Evolutionary conservation across 306 rosid genomes (phyloP).

Genomic region (Styphnolobium japonicum): DNA sequence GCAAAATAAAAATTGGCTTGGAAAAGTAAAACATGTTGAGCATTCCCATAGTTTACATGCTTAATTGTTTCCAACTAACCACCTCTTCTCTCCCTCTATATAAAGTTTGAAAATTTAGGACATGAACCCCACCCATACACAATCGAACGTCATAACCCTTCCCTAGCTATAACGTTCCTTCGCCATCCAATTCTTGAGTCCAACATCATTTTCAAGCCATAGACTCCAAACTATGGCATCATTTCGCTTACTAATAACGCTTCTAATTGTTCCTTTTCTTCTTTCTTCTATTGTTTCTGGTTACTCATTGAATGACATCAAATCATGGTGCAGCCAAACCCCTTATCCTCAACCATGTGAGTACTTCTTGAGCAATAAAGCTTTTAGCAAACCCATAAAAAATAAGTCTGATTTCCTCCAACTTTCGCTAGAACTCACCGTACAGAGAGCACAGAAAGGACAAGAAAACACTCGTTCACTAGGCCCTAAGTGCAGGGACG

Average conservation of each 20-base stretch:
- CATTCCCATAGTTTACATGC: constrained; percentile 14
- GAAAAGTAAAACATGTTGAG: constrained; percentile 35
- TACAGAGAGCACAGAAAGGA: constrained; percentile 47
- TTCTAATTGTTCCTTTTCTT: constrained; percentile 19
- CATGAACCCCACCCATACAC: constrained; percentile 3
- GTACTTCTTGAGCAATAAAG: constrained; percentile 42
- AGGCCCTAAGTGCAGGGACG: constrained; percentile 46
- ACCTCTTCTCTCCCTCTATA: constrained; percentile 24
- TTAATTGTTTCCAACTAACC: background rate
- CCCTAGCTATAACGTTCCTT: background rate
- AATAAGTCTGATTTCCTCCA: constrained; percentile 59
- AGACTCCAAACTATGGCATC: constrained; percentile 19
- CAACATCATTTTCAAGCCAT: background rate
- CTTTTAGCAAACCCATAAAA: constrained; percentile 36
- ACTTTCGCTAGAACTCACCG: constrained; percentile 46
- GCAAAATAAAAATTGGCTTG: background rate
- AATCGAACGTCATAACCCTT: constrained; percentile 1
- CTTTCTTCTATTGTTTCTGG: constrained; percentile 17
- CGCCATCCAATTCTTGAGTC: background rate
- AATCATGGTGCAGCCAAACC: constrained; percentile 79
- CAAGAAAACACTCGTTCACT: constrained; percentile 29
- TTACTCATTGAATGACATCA: constrained; percentile 36
- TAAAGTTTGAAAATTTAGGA: background rate
- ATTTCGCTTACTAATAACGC: background rate
- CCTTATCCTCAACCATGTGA: constrained; percentile 78